phyloP scores from a whole-genome alignment of 2,329 filamentous ascomycete species.

The Beauveria medogensis region DNA sequence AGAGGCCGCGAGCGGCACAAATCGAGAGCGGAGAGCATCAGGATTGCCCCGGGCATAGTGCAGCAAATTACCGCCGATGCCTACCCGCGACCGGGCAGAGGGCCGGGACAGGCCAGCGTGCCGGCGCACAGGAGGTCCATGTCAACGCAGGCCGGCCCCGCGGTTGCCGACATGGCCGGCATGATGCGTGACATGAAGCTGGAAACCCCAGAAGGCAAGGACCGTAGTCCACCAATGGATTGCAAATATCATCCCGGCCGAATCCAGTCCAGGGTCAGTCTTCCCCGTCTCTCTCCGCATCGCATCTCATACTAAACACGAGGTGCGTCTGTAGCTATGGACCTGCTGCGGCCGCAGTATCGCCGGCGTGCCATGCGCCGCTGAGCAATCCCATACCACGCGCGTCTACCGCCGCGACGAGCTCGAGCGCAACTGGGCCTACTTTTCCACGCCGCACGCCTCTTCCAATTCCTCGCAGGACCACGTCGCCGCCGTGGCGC shows the following conservation, averaged over 20 bases:
- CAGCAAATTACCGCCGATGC: background rate
- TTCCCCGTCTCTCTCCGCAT: background rate
- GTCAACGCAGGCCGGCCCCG: background rate
- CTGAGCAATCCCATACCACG: slow-evolving; percentile 19
- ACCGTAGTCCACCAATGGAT: slow-evolving; percentile 11
- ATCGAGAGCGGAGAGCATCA: background rate
- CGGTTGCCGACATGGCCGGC: background rate
- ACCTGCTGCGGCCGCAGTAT: slow-evolving; percentile 22
- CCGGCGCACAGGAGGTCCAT: background rate
- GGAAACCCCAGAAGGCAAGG: background rate
- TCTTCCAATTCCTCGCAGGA: background rate
- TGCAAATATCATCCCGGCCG: slow-evolving; percentile 24
- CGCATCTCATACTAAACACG: background rate
- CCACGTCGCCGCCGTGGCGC: slow-evolving; percentile 27
- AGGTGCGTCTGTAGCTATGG: slow-evolving; percentile 15
- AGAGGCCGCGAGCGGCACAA: slow-evolving; percentile 11
- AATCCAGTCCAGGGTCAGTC: slow-evolving; percentile 20
- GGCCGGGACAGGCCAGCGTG: background rate
- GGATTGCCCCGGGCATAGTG: background rate
- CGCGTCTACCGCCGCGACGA: slow-evolving; percentile 18
- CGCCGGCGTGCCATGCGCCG: slow-evolving; percentile 19
- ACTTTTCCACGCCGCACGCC: slow-evolving; percentile 16
- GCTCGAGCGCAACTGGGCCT: slow-evolving; percentile 21
- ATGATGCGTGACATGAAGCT: background rate
- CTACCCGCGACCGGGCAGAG: background rate